Evolutionary conservation across 495 filamentous ascomycete species (phyloP).

Genomic region (Talaromyces trachyspermus): DNA sequence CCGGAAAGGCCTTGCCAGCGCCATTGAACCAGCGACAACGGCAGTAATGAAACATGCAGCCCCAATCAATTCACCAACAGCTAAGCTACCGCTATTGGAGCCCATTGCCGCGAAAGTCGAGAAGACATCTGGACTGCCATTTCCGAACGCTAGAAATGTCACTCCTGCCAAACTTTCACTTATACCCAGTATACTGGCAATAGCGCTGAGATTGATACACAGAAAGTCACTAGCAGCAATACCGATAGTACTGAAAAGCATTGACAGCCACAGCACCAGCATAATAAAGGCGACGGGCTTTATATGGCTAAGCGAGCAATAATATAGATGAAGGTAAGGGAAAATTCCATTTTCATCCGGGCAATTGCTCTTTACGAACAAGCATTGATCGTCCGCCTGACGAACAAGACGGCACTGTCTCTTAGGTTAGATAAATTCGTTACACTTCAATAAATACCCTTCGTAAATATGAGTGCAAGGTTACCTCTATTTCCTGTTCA

Average conservation of each 20-base stretch:
- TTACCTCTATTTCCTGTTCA: conserved; percentile 32
- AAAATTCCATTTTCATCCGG: conserved; percentile 80
- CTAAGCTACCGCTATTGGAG: conserved; percentile 90
- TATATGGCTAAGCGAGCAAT: conserved; percentile 66
- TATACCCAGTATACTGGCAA: conserved; percentile 78
- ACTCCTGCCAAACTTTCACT: conserved; percentile 96
- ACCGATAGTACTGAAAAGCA: conserved; percentile 96
- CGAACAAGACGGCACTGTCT: conserved; percentile 75
- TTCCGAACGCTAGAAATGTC: conserved; percentile 94
- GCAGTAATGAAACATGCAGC: conserved; percentile 95
- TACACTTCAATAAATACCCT: not conserved
- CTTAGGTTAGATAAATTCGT: not conserved
- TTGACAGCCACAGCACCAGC: conserved; percentile 73
- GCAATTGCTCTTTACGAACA: conserved; percentile 76
- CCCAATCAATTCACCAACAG: conserved; percentile 90
- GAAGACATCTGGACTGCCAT: conserved; percentile 98
- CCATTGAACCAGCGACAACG: conserved; percentile 98
- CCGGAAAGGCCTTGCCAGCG: conserved; percentile 83
- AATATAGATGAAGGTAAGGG: conserved; percentile 87
- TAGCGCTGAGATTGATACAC: conserved; percentile 91
- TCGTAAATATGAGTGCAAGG: not conserved
- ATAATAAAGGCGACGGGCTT: conserved; percentile 71
- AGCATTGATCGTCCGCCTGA: conserved; percentile 69
- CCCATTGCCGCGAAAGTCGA: conserved; percentile 97
- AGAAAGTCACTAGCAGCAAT: conserved; percentile 98